Conservation (phyloP, 495 filamentous ascomycete species). For the Aspergillus diversus region DNA sequence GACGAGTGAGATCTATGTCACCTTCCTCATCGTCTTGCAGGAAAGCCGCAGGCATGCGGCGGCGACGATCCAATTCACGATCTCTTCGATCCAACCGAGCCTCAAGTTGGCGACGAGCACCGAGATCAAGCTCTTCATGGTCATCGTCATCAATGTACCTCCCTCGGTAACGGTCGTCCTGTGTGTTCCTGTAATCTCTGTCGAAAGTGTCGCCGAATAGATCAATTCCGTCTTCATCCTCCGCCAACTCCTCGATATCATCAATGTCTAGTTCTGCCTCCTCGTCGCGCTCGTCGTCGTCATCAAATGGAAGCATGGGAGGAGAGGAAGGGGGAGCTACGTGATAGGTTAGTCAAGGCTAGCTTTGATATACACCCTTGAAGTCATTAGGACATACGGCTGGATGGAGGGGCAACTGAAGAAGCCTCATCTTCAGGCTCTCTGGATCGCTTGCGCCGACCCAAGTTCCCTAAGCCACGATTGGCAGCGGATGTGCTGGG, state of each 20-base stretch:
- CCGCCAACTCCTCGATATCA: slow-evolving; percentile 93
- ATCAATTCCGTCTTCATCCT: slow-evolving; percentile 93
- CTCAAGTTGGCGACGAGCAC: slow-evolving; percentile 76
- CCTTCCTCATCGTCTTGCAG: slow-evolving; percentile 87
- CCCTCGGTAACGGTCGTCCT: slow-evolving; percentile 69
- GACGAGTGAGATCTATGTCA: slow-evolving; percentile 78
- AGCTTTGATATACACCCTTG: slow-evolving; percentile 19
- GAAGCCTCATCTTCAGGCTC: slow-evolving; percentile 77
- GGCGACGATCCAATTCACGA: slow-evolving; percentile 72
- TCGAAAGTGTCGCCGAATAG: slow-evolving; percentile 91
- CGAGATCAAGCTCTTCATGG: slow-evolving; percentile 72
- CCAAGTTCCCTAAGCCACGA: slow-evolving; percentile 64
- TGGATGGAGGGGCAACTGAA: slow-evolving; percentile 72
- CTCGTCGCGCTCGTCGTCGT: slow-evolving; percentile 73
- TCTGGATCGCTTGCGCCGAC: slow-evolving; percentile 79
- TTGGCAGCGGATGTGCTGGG: slow-evolving; percentile 86
- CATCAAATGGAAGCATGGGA: slow-evolving; percentile 60
- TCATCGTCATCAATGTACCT: slow-evolving; percentile 79
- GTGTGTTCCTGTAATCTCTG: slow-evolving; percentile 69
- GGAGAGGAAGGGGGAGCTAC: slow-evolving; percentile 46
- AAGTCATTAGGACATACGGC: slow-evolving; percentile 56
- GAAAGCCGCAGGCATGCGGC: slow-evolving; percentile 81
- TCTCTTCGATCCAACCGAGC: slow-evolving; percentile 82
- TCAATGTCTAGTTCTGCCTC: slow-evolving; percentile 84
- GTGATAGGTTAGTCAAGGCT: slow-evolving; percentile 27